Evolutionary conservation across 2,329 filamentous ascomycete genomes (phyloP).

Genomic region (Fusarium veterinarium): DNA sequence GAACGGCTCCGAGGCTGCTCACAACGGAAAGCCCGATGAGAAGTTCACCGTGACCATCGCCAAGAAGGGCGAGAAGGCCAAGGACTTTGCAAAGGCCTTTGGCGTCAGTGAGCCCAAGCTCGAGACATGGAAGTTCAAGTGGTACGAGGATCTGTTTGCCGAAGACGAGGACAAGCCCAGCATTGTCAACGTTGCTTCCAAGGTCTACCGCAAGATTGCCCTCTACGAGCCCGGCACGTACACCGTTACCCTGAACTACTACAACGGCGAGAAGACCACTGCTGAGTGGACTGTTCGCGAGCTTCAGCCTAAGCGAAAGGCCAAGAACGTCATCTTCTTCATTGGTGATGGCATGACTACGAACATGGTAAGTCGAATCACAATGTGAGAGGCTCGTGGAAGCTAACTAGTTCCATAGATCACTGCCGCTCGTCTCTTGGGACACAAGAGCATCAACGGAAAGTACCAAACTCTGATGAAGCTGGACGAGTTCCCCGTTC

Average conservation of each 20-base stretch:
- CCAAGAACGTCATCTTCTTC: constrained; percentile 88
- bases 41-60: constrained; percentile 80
- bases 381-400: not conserved
- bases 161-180: constrained; percentile 75
- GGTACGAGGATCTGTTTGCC: constrained; percentile 87
- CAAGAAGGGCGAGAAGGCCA: constrained; percentile 67
- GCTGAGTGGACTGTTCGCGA: constrained; percentile 83
- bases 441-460: constrained; percentile 85
- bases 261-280: constrained; percentile 75
- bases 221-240: constrained; percentile 85
- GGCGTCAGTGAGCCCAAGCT: constrained; percentile 75
- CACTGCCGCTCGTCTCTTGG: constrained; percentile 82
- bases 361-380: constrained; percentile 66
- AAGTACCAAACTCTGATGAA: constrained; percentile 81
- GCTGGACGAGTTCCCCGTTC: constrained; percentile 85
- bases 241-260: constrained; percentile 80
- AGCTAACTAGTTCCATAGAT: constrained; percentile 55
- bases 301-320: constrained; percentile 74
- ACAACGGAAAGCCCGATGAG: constrained; percentile 75
- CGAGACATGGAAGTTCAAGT: constrained; percentile 86
- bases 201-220: constrained; percentile 79
- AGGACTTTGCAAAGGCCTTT: constrained; percentile 75
- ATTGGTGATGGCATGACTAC: constrained; percentile 81
- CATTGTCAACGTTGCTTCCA: constrained; percentile 82
- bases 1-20: constrained; percentile 84